These are phyloP conservation scores for Ormosia emarginata DNA, from an alignment of 306 rosid species.

Conservation along the genomic window DNA sequence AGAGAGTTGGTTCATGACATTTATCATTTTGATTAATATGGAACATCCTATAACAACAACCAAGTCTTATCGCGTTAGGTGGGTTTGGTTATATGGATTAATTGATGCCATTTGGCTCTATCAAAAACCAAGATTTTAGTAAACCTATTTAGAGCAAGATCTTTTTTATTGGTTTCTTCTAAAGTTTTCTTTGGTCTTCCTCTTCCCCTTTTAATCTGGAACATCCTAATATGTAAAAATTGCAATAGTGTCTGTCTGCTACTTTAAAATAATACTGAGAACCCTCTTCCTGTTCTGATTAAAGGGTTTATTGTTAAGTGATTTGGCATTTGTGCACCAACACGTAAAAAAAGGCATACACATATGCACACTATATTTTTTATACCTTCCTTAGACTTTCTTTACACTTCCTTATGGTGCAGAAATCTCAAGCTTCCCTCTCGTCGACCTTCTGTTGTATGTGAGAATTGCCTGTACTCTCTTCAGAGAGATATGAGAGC, in stretches of 20 bases:
- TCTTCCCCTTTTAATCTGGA: background rate
- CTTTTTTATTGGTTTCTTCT: background rate
- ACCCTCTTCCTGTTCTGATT: background rate
- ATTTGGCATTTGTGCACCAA: background rate
- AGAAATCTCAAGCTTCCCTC: constrained; percentile 97
- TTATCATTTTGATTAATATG: background rate
- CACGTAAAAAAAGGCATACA: background rate
- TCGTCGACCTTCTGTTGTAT: constrained; percentile 79
- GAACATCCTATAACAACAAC: background rate
- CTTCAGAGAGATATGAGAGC: constrained; percentile 66
- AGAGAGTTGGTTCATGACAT: too few relatives aligned
- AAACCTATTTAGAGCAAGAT: background rate
- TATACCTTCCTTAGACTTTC: constrained; percentile 12
- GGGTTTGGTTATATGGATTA: background rate
- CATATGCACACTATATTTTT: background rate
- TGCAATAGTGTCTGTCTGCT: background rate
- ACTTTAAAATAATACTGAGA: background rate
- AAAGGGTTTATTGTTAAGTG: background rate
- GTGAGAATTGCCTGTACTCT: constrained; percentile 86
- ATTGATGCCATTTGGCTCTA: background rate
- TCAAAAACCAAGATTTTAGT: background rate
- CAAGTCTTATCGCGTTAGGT: background rate
- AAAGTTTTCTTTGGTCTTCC: background rate
- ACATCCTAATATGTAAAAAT: background rate
- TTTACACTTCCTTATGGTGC: constrained; percentile 18